These are phyloP conservation scores for Acacia pycnantha DNA, from an alignment of 331 rosid genomes.

Conservation along the genomic window DNA sequence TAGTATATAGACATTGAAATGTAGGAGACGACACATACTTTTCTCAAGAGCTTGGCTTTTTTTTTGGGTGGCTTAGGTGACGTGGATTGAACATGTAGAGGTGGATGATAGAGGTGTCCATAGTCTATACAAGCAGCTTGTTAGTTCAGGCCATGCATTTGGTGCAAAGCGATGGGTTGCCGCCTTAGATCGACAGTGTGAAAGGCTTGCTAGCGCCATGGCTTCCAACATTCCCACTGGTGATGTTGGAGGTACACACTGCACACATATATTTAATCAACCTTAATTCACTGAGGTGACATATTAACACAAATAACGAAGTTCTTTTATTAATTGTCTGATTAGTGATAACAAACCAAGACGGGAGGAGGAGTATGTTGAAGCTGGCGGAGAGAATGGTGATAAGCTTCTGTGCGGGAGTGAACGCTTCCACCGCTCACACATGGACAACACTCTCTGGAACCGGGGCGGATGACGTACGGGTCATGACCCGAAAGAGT, in stretches of 20 bases:
- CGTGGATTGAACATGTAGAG: constrained; percentile 95
- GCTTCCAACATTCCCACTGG: constrained; percentile 80
- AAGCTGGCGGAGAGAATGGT: constrained; percentile 98
- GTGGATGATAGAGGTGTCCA: constrained; percentile 96
- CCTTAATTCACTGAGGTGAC: neutral
- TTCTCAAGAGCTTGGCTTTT: neutral
- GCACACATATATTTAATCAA: constrained; percentile 11
- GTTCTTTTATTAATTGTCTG: neutral
- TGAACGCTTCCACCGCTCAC: constrained; percentile 94
- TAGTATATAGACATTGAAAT: neutral
- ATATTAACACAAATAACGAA: neutral
- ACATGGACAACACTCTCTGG: constrained; percentile 94
- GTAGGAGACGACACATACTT: neutral
- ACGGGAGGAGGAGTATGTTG: constrained; percentile 95
- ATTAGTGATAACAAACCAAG: constrained; percentile 87
- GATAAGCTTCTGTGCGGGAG: constrained; percentile 94
- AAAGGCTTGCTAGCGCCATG: constrained; percentile 95
- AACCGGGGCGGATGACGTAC: constrained; percentile 92
- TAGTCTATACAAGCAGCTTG: constrained; percentile 82
- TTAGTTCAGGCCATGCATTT: constrained; percentile 81
- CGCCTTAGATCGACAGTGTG: constrained; percentile 88
- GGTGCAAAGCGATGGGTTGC: constrained; percentile 98
- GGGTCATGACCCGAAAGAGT: constrained; percentile 97
- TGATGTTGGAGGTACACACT: constrained; percentile 82
- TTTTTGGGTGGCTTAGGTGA: constrained; percentile 42